phyloP scores from a whole-genome alignment of 805 yeast species.

The Nakazawaea pomicola region DNA sequence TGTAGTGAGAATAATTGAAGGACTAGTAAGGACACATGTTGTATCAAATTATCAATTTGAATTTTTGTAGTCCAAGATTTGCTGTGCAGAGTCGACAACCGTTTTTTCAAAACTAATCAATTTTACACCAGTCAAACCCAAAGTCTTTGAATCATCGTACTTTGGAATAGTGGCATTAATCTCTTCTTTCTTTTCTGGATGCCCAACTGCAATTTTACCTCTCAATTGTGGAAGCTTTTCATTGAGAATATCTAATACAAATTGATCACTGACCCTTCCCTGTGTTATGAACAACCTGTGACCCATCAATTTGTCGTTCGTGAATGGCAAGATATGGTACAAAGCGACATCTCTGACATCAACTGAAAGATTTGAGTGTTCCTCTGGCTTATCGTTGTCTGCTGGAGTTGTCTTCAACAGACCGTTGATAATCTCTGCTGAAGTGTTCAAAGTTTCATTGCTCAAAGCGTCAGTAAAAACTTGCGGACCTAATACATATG shows the following conservation, averaged over 20 bases:
- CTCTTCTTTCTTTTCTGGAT: slow-evolving; percentile 24
- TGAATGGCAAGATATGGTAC: slow-evolving; percentile 39
- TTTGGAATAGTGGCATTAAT: not conserved
- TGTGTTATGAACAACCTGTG: not conserved
- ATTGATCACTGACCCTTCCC: slow-evolving; percentile 17
- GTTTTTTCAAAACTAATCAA: slow-evolving; percentile 11
- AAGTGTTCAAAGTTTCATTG: slow-evolving; percentile 23
- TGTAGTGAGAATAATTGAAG: too few species aligned
- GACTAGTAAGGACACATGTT: too few species aligned
- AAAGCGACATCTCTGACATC: slow-evolving; percentile 63
- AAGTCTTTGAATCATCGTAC: slow-evolving; percentile 2
- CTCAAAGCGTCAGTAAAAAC: slow-evolving; percentile 19
- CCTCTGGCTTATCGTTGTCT: slow-evolving; percentile 14
- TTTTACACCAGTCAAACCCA: slow-evolving; percentile 3
- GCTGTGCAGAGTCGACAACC: slow-evolving; percentile 12
- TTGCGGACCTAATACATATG: slow-evolving; percentile 36
- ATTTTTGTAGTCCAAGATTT: slow-evolving; percentile 2
- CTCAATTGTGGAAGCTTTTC: slow-evolving; percentile 28
- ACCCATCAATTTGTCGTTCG: slow-evolving; percentile 13
- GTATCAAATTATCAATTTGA: too few species aligned
- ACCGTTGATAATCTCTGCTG: slow-evolving; percentile 25
- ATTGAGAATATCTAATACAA: slow-evolving; percentile 27
- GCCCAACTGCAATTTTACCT: slow-evolving; percentile 34
- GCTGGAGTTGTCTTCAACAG: slow-evolving; percentile 18
- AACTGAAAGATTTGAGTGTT: slow-evolving; percentile 20